Evolutionary conservation across 495 filamentous ascomycete genomes (phyloP), one percentile per base, ranked within the genome.

Genomic region (Poronia punctata): DNA sequence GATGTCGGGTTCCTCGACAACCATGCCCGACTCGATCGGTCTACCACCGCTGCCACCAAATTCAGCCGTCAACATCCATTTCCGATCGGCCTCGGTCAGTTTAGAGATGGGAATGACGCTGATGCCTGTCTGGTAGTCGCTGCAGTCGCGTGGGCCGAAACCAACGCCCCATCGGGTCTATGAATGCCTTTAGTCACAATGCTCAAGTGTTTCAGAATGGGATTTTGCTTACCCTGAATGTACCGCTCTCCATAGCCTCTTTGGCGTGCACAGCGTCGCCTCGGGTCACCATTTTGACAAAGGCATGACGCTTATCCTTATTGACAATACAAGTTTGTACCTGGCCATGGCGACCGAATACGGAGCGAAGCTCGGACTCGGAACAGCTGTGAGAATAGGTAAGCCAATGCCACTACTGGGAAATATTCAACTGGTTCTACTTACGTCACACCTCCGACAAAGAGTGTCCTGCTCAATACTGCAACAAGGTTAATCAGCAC

Each of bases 261-360:
- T 92, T 86, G 35, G 92, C 92, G 35, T 57, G 62, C 19, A 95
- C 73, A 8, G 92, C 89, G 56, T 96, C 88, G 20, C 74, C 68
- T 17, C 93, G 88, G 39, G 74, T 86, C 42, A 88, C 74, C 92
- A 99, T 97, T 62, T 99, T 99, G 47, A 99, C 89, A 54, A 99
- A 99, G 9, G 92, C 92, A 64, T 97, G 93, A 16, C 92, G 84
- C 64, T 95, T 97, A 50, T 97, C 93, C 43, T 83, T 81, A 64
- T 97, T 95, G 53, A 96, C 90, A 45, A 99, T 99, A 61, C 88
- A 95, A 8, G 88, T 94, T 54, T 99, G 92, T 1, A 99, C 93
- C 31, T 79, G 61, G 32, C 92, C 92, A 54, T 79, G 95, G 16
- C 75, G 76, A 50, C 67, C 64, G 54, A 99, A 96, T 19, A 88